phyloP scores from a whole-genome alignment of 2,329 filamentous ascomycete genomes.

The Stagonosporopsis cucurbitacearum region DNA sequence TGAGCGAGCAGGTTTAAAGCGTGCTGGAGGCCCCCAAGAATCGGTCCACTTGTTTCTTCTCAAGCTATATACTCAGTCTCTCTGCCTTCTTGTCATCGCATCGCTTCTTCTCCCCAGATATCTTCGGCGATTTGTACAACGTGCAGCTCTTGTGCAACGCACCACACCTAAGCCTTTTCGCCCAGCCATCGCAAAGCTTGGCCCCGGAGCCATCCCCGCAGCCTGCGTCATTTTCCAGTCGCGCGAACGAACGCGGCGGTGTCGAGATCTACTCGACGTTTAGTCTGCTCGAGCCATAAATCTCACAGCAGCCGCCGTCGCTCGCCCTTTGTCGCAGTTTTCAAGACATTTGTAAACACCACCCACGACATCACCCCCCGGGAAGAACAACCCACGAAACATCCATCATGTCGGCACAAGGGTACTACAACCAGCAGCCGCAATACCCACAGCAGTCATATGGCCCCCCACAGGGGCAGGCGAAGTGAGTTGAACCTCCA shows the following conservation, averaged over 20 bases:
- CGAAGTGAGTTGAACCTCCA: neutral
- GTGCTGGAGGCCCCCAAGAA: neutral
- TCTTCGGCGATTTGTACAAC: neutral
- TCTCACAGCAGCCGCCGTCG: neutral
- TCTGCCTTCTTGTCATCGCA: neutral
- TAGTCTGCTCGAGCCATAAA: neutral
- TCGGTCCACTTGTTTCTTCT: neutral
- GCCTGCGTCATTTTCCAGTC: neutral
- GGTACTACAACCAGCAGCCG: slow-evolving; percentile 45
- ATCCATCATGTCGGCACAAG: slow-evolving; percentile 50
- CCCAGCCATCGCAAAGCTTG: slow-evolving; percentile 11
- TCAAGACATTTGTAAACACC: neutral
- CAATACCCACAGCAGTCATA: slow-evolving; percentile 49
- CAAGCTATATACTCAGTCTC: neutral
- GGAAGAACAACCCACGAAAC: too few relatives aligned
- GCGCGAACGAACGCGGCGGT: slow-evolving; percentile 4
- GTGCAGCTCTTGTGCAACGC: neutral
- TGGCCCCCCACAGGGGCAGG: neutral
- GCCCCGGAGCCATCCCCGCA: slow-evolving; percentile 5
- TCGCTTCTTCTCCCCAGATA: neutral
- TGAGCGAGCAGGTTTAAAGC: slow-evolving; percentile 13
- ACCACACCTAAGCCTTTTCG: slow-evolving; percentile 10
- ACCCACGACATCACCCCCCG: too few relatives aligned
- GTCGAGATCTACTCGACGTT: neutral
- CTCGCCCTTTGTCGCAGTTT: neutral